Base-by-base conservation (phyloP, 1,284 basidiomycete genomes). In the Cystobasidium pallidum region DNA sequence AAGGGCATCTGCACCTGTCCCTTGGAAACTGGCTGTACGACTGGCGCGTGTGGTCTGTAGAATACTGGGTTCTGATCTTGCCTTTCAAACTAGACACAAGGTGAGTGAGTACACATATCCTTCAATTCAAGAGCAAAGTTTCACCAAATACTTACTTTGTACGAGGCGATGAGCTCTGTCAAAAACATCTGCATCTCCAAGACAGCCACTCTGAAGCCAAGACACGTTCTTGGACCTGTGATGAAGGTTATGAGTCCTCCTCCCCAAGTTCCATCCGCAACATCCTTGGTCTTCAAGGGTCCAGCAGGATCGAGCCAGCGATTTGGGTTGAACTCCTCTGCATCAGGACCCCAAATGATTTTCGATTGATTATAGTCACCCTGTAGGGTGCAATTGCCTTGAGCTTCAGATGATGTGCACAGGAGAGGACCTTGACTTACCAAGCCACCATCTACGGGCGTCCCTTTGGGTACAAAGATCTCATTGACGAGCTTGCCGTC, bases 291-390 rank as follows among this genome's bases (percentile, higher is more conserved):
- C 58, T 61, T 61, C 39, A 61, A 30, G 4, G 58, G 58, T 7
- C 58, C 58, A 28, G 34, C 10, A 1, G 58, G 58, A 45, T 61
- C 58, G 13, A 75, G 41, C 75, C 74, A 81, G 24, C 80, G 80
- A 51, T 83, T 81, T 19, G 85, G 85, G 84, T 84, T 85, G 82
- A 91, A 91, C 75, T 83, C 82, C 43, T 81, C 79, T 26, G 88
- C 88, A 80, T 91, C 88, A 32, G 83, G 81, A 7, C 91, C 90
- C 86, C 89, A 92, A 55, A 90, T 81, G 28, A 82, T 82, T 66
- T 77, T 78, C 73, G 83, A 84, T 76, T 84, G 58, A 24, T 61
- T 61, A 36, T 61, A 61, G 21, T 61, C 58, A 30, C 58, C 58
- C 58, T 61, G 36, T 2, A 7, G 13, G 15, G 19, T 15, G 43